These are phyloP conservation scores for Calocera cornea DNA, from an alignment of 768 basidiomycete genomes.

Conservation along the genomic window DNA sequence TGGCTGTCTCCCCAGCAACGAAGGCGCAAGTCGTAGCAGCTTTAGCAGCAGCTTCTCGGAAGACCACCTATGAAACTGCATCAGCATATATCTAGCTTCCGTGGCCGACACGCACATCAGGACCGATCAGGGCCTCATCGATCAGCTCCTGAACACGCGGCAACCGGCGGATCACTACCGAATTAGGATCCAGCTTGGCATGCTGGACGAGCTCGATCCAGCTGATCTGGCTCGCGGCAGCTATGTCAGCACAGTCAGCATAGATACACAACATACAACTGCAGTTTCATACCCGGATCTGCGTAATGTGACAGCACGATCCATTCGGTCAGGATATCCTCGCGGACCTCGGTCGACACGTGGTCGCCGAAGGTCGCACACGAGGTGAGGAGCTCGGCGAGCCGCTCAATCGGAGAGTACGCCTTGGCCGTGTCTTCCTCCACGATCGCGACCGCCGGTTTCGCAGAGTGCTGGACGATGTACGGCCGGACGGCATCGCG, in stretches of 20 bases:
- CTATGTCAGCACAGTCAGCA: constrained; percentile 25
- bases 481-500: constrained; percentile 44
- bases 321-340: constrained; percentile 38
- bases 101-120: constrained; percentile 31
- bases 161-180: constrained; percentile 38
- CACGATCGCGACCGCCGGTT: constrained; percentile 18
- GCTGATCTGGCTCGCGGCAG: constrained; percentile 36
- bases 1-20: constrained; percentile 52
- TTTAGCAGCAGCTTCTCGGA: constrained; percentile 45
- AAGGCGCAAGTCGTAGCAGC: constrained; percentile 68
- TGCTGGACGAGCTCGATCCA: constrained; percentile 79
- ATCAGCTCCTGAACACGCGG: constrained; percentile 39
- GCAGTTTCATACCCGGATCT: constrained; percentile 37
- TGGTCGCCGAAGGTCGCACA: constrained; percentile 36
- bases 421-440: constrained; percentile 36
- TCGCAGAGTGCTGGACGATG: constrained; percentile 28
- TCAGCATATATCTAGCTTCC: not conserved
- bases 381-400: constrained; percentile 42
- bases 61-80: not conserved
- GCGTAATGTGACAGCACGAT: constrained; percentile 66
- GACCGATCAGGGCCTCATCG: constrained; percentile 33
- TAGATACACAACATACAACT: not conserved
- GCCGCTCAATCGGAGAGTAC: constrained; percentile 22
- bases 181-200: constrained; percentile 51
- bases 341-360: constrained; percentile 29